phyloP scores from a whole-genome alignment of 2,329 filamentous ascomycete species.

The Cercospora beticola region DNA sequence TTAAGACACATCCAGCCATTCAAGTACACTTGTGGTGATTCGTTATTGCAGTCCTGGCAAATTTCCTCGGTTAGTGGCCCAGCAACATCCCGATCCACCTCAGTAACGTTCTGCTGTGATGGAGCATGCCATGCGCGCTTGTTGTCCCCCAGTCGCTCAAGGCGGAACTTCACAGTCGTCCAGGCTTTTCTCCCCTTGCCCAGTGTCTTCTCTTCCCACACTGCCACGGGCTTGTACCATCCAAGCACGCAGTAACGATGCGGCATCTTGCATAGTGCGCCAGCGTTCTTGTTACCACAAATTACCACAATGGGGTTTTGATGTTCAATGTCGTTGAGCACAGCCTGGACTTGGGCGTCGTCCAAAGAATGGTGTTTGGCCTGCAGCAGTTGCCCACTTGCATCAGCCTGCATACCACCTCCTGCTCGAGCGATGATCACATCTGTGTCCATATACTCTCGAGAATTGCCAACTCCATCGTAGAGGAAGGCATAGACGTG shows the following conservation, averaged over 20 bases:
- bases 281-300: constrained; percentile 53
- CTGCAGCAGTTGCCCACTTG: constrained; percentile 49
- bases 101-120: constrained; percentile 17
- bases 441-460: constrained; percentile 61
- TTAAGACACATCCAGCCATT: constrained; percentile 61
- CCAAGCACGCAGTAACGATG: constrained; percentile 65
- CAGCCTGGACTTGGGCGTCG: constrained; percentile 39
- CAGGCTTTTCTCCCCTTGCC: constrained; percentile 34
- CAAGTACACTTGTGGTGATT: constrained; percentile 44
- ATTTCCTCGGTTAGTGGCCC: constrained; percentile 37
- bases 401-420: constrained; percentile 53
- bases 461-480: constrained; percentile 52
- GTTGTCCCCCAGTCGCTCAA: constrained; percentile 61
- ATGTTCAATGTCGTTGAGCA: constrained; percentile 50
- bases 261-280: constrained; percentile 52
- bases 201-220: constrained; percentile 63
- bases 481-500: constrained; percentile 60
- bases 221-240: constrained; percentile 66
- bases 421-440: constrained; percentile 64
- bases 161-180: constrained; percentile 57
- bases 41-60: constrained; percentile 34
- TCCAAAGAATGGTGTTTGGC: constrained; percentile 48
- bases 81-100: constrained; percentile 9
- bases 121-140: constrained; percentile 50
- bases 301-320: constrained; percentile 54